These are phyloP conservation scores for Candida adriatica DNA, from an alignment of 805 yeast genomes.

Conservation along the genomic window DNA sequence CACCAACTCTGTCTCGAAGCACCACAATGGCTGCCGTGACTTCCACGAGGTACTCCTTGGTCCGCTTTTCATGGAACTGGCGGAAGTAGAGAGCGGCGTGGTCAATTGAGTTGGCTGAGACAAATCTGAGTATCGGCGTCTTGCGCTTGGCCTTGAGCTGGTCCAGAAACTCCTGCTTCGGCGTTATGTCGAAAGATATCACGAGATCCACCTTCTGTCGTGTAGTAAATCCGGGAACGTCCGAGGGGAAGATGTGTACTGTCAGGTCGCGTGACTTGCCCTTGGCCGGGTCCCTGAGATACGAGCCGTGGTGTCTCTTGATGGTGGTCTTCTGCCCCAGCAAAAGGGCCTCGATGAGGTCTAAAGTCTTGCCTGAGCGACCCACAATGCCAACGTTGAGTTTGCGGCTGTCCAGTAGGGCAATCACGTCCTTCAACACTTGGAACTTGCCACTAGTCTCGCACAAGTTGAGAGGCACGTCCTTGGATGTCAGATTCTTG, in stretches of 20 bases:
- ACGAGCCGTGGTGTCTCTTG: slow-evolving; percentile 55
- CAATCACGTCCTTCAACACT: slow-evolving; percentile 57
- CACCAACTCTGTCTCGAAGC: slow-evolving; percentile 74
- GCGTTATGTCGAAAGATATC: slow-evolving; percentile 57
- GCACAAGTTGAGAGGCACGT: slow-evolving; percentile 60
- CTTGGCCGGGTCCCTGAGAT: slow-evolving; percentile 45
- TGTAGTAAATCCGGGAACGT: slow-evolving; percentile 5
- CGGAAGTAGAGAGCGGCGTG: slow-evolving; percentile 60
- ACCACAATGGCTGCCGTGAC: slow-evolving; percentile 81
- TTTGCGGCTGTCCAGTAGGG: slow-evolving; percentile 38
- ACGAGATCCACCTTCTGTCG: slow-evolving; percentile 44
- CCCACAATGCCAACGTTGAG: slow-evolving; percentile 66
- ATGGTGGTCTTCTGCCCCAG: slow-evolving; percentile 53
- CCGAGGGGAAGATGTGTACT: slow-evolving; percentile 18
- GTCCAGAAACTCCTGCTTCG: slow-evolving; percentile 33
- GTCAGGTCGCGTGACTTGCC: slow-evolving; percentile 21
- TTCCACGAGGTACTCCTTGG: slow-evolving; percentile 47
- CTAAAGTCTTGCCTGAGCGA: slow-evolving; percentile 61
- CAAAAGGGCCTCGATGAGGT: slow-evolving; percentile 64
- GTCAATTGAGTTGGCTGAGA: slow-evolving; percentile 77
- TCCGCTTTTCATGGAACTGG: slow-evolving; percentile 22
- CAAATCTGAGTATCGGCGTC: slow-evolving; percentile 59
- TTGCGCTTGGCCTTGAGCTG: slow-evolving; percentile 23
- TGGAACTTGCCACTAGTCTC: slow-evolving; percentile 83
- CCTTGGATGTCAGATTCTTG: slow-evolving; percentile 62